Evolutionary conservation across 441 rosid genomes (phyloP), one percentile per base, ranked within the genome.

Genomic region (Sinapis alba): DNA sequence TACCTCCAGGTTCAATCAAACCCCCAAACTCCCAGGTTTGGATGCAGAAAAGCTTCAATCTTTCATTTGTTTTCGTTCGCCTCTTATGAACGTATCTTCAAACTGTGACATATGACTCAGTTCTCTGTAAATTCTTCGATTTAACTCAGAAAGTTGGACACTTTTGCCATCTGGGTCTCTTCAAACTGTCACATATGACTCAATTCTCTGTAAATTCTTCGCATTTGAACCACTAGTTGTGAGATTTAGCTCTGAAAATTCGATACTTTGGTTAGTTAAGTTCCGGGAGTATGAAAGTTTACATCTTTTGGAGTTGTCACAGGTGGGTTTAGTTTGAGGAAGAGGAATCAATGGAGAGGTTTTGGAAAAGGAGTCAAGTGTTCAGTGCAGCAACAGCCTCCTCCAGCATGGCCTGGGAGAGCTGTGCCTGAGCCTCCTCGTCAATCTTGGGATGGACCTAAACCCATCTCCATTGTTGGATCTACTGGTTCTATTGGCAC

Each of bases 401-500:
- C 97, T 73, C 87, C 96, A 13, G 98, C 99, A 10, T 95, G 99
- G 99, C 97, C 98, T 4, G 96, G 97, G 6, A 86, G 91, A 68
- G 98, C 98, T 72, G 82, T 81, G 71, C 87, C 84, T 0, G 96
- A 92, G 74, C 57, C 83, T 0, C 90, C 84, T 70, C 86, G 83
- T 28, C 88, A 76, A 82, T 84, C 86, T 68, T 88, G 94, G 93
- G 95, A 88, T 69, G 96, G 97, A 72, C 96, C 98, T 0, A 95
- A 92, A 78, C 98, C 96, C 9, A 85, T 95, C 56, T 92, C 98
- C 4, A 78, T 95, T 38, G 83, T 95, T 78, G 99, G 99, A 66
- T 95, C 99, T 24, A 95, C 98, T 70, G 98, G 98, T 79, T 95
- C 99, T 43, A 89, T 95, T 73, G 96, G 99, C 68, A 95, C 99